These are phyloP conservation scores for Sordariomycetes sp. DNA, from an alignment of 2,329 filamentous ascomycete genomes.

Conservation along the genomic window DNA sequence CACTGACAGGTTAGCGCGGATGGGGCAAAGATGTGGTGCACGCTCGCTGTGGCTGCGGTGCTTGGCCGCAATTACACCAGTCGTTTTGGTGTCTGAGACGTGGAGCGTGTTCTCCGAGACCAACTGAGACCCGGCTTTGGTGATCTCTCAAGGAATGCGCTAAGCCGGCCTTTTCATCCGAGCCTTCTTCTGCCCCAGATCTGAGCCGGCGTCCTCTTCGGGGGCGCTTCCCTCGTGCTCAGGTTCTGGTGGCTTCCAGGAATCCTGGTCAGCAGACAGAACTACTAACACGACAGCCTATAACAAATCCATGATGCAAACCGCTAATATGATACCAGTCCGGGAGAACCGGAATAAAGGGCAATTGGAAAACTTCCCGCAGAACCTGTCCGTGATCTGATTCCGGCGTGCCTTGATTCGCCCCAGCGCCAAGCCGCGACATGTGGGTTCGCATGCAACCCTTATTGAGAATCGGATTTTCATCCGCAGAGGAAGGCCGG, in stretches of 20 bases:
- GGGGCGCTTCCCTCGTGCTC: not conserved
- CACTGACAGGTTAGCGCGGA: not conserved
- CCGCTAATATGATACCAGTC: not conserved
- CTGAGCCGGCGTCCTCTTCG: not conserved
- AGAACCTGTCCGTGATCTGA: not conserved
- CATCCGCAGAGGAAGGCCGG: not conserved
- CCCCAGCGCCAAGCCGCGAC: not conserved
- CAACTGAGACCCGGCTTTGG: not conserved
- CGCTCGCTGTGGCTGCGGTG: not conserved
- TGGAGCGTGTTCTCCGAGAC: not conserved
- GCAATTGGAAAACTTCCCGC: not conserved
- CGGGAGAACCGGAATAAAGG: not conserved
- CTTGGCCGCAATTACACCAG: not conserved
- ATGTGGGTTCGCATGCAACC: not conserved
- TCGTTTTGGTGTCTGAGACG: not conserved
- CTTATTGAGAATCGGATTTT: not conserved
- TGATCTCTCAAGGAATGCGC: not conserved
- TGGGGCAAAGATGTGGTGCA: not conserved
- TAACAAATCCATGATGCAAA: not conserved
- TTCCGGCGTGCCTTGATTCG: not conserved
- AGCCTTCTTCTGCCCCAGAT: not conserved
- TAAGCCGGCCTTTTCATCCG: not conserved
- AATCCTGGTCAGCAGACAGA: too few relatives aligned
- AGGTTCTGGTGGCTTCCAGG: too few relatives aligned
- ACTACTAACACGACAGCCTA: too few relatives aligned